Conservation (phyloP, 2,329 filamentous ascomycete species). For the Niveomyces coronatus region DNA sequence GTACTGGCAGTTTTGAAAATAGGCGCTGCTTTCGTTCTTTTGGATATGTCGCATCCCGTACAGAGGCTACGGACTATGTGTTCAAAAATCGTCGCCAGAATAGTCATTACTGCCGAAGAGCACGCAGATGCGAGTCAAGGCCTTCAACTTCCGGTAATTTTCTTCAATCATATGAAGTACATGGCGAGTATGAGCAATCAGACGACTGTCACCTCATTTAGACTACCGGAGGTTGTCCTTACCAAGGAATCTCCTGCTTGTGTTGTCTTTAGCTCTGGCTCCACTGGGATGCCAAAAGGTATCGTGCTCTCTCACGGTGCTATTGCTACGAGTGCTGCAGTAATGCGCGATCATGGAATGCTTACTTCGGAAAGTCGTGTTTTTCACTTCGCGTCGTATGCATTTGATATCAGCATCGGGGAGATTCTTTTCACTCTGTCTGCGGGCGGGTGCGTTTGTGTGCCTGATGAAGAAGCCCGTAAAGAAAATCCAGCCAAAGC, state of each 20-base stretch:
- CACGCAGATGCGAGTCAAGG: neutral
- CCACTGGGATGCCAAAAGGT: conserved; percentile 3
- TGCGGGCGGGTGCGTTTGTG: conserved; percentile 2
- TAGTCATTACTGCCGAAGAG: neutral
- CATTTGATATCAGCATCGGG: conserved; percentile 1
- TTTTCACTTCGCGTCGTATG: conserved; percentile 2
- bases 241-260: neutral
- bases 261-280: conserved; percentile 5
- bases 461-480: conserved; percentile 1
- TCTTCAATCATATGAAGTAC: neutral
- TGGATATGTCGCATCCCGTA: neutral
- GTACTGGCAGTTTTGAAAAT: neutral
- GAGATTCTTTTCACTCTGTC: conserved; percentile 1
- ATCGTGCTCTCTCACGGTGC: neutral
- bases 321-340: neutral
- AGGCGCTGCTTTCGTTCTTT: neutral
- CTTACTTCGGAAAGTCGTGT: neutral
- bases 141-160: neutral
- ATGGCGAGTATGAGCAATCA: too few relatives aligned
- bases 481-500: neutral
- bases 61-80: conserved; percentile 1
- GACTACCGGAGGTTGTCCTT: too few relatives aligned
- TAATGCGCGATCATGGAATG: neutral
- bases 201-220: too few relatives aligned
- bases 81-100: neutral